Conservation (phyloP, 169 alveolate genomes). For the Blepharisma undulans region DNA sequence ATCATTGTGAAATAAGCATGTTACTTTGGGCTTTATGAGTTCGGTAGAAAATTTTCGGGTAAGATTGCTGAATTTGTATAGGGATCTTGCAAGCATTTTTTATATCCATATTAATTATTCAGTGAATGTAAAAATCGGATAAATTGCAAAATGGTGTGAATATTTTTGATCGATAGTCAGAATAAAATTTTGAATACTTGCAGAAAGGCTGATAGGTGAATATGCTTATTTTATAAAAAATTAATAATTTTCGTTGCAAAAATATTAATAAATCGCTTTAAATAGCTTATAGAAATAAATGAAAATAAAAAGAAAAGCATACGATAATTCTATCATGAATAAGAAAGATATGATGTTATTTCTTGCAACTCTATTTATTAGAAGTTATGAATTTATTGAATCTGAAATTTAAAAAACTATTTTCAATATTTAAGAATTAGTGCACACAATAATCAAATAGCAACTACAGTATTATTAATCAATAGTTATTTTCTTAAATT, state of each 20-base stretch:
- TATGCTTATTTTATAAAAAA: no score
- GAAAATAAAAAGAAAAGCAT: neutral
- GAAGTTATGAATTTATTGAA: neutral
- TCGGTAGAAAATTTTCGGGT: neutral
- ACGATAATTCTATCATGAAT: neutral
- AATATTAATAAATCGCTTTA: neutral
- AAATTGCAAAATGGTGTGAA: neutral
- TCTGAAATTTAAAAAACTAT: no score
- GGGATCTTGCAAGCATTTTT: neutral
- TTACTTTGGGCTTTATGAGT: neutral
- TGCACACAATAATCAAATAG: no score
- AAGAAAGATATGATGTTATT: neutral
- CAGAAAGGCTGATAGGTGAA: neutral
- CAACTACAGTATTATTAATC: no score
- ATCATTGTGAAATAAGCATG: constrained; percentile 2
- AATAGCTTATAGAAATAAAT: neutral
- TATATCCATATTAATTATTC: neutral
- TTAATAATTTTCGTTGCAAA: neutral
- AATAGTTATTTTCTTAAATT: no score
- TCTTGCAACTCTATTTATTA: no score
- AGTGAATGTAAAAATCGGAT: neutral
- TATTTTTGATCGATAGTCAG: neutral
- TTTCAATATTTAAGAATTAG: neutral
- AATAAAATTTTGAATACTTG: no score
- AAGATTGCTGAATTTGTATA: neutral